Base-by-base conservation (phyloP, 1,284 basidiomycete genomes). In the Heterobasidion parviporum region DNA sequence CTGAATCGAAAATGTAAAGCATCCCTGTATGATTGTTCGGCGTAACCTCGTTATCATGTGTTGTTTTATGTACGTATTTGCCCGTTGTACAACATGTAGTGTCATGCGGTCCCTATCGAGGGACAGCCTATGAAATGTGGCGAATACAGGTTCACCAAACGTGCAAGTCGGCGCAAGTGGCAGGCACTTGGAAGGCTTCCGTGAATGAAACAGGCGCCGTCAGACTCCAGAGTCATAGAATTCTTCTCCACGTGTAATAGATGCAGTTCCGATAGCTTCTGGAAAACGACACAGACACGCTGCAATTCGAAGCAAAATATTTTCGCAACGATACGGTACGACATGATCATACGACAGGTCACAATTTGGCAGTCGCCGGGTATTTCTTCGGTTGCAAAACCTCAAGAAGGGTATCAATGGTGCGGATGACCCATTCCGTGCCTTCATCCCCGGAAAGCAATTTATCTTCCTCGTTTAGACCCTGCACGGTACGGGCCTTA, bases 371-470 rank as follows among this genome's bases (percentile, higher is more conserved):
- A 69, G 26, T 26, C 26, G 26, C 26, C 26, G 26, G 26, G 26
- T 26, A 26, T 26, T 26, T 41, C 38, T 12, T 10, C 38, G 76
- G 72, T 66, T 74, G 76, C 61, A 89, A 80, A 54, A 81, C 82
- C 68, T 92, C 87, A 57, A 87, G 74, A 68, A 93, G 80, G 61
- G 82, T 76, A 72, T 98, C 96, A 43, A 96, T 85, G 51, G 84
- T 87, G 65, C 87, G 82, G 61, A 98, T 74, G 44, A 96, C 87
- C 96, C 96, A 99, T 70, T 87, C 83, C 33, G 90, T 85, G 36
- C 96, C 96, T 69, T 94, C 90, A 67, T 97, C 93, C 53, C 82
- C 89, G 26, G 87, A 79, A 38, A 99, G 80, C 89, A 91, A 99
- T 51, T 78, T 81, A 67, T 92, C 87, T 64, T 94, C 94, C 63